A percentile compares a stretch with the other conserved stretches of the same genome.
These are phyloP conservation scores for Aspergillus indologenus DNA, from an alignment of 495 filamentous ascomycete species.

Conservation along the genomic window DNA sequence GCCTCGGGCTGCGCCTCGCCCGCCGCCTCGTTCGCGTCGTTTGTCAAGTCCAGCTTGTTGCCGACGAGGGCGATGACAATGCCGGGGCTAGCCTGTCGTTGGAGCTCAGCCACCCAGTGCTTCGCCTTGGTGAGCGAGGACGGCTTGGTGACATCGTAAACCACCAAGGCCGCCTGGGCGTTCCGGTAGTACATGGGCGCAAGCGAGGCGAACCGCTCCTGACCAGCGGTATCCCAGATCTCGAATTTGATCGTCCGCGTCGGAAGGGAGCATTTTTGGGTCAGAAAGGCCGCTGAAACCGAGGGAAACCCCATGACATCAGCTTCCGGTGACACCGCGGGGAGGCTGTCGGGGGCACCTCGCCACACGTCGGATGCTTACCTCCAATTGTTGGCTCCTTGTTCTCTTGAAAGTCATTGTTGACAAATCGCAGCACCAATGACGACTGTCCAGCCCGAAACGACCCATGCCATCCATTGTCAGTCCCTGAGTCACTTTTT, in stretches of 20 bases:
- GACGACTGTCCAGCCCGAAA: conserved; percentile 65
- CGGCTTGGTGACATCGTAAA: conserved; percentile 97
- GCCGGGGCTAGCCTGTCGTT: conserved; percentile 94
- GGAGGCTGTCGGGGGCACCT: background rate
- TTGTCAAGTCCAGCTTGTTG: conserved; percentile 92
- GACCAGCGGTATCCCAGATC: conserved; percentile 99
- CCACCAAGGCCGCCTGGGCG: conserved; percentile 95
- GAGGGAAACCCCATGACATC: conserved; percentile 24
- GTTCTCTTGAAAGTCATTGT: conserved; percentile 99
- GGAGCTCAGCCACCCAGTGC: conserved; percentile 98
- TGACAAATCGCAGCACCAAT: conserved; percentile 95
- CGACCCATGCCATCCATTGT: conserved; percentile 12
- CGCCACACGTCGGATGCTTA: conserved; percentile 41
- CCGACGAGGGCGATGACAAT: conserved; percentile 97
- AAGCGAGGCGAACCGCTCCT: conserved; percentile 94
- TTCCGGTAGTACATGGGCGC: conserved; percentile 99
- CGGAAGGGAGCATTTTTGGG: conserved; percentile 96
- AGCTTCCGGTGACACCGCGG: conserved; percentile 15
- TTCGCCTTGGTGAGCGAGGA: conserved; percentile 93
- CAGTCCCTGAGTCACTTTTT: conserved; percentile 22
- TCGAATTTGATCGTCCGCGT: conserved; percentile 98
- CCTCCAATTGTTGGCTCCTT: conserved; percentile 99
- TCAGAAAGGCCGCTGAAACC: conserved; percentile 84
- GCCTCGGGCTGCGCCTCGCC: conserved; percentile 29
- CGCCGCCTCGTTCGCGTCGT: conserved; percentile 44